These are phyloP conservation scores for Aureobasidium melanogenum DNA, from an alignment of 2,329 filamentous ascomycete genomes.

Conservation along the genomic window DNA sequence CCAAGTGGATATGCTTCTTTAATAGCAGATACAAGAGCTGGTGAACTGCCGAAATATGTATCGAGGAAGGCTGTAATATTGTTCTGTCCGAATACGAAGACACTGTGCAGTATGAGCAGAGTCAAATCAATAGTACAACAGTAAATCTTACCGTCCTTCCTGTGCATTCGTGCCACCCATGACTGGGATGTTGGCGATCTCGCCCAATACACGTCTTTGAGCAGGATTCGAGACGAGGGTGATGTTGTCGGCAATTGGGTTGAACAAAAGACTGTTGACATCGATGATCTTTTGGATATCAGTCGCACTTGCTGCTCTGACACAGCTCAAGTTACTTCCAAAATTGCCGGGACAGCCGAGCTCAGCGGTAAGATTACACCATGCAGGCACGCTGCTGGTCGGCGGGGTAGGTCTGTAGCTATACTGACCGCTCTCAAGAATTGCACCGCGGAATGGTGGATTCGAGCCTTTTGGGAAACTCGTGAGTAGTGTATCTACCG, in stretches of 20 bases:
- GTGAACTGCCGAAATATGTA: constrained; percentile 16
- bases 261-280: constrained; percentile 23
- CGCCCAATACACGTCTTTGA: constrained; percentile 19
- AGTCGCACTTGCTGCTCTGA: constrained; percentile 23
- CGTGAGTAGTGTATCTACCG: constrained; percentile 25
- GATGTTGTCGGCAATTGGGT: constrained; percentile 24
- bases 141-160: constrained; percentile 23
- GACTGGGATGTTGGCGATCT: constrained; percentile 28
- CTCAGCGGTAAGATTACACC: constrained; percentile 20
- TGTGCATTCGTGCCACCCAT: constrained; percentile 27
- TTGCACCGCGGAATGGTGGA: constrained; percentile 28
- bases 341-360: constrained; percentile 22
- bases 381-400: constrained; percentile 14
- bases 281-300: constrained; percentile 26
- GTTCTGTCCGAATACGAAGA: constrained; percentile 23
- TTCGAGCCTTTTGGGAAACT: constrained; percentile 19
- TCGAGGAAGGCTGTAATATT: constrained; percentile 19
- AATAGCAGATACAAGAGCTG: constrained; percentile 18
- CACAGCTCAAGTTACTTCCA: constrained; percentile 22
- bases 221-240: constrained; percentile 24
- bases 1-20: constrained; percentile 22
- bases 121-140: not conserved
- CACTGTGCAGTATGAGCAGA: constrained; percentile 12
- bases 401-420: constrained; percentile 17
- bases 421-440: constrained; percentile 25